Base-by-base conservation (phyloP, 2,329 filamentous ascomycete species). In the Malbranchea zuffiana region DNA sequence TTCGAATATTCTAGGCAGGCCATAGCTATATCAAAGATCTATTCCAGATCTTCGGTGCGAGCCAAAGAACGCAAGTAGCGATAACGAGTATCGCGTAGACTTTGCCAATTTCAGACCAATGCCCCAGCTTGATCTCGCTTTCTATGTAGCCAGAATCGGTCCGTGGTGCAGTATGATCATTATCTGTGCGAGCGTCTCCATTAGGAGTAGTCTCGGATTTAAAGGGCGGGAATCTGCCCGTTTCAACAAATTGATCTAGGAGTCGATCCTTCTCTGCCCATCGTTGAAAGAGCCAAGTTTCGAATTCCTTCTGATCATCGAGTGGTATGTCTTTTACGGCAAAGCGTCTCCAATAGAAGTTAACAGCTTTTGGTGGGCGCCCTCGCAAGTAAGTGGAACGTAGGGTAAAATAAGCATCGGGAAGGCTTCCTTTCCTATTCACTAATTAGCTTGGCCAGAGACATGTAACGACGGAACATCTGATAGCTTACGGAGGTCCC, bases 301-400 rank as follows among this genome's bases (percentile, higher is more conserved):
- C 85, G 51, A 98, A 98, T 5, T 72, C 67, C 26, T 80, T 72
- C 11, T 72, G 69, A 47, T 80, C 74, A 20, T 85, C 71, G 6
- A 93, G 71, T 0, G 88, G 88, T 28, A 98, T 93, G 13, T 85
- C 77, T 15, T 72, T 71, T 10, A 95, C 56, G 21, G 74, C 73
- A 60, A 93, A 95, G 6, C 86, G 78, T 36, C 90, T 77, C 85
- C 88, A 98, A 61, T 93, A 82, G 67, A 96, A 87, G 60, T 95
- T 96, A 51, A 96, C 87, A 1, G 86, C 94, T 56, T 87, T 94
- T 1, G 88, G 90, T 1, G 87, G 80, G 1, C 83, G 76, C 8
- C 90, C 87, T 57, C 90, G 76, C 44, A 95, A 79, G 55, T 90
- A 94, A 3, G 85, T 92, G 32, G 86, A 86, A 2, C 75, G 74